Conservation (phyloP, 305 asterid genomes). For the Rubia balearica region DNA sequence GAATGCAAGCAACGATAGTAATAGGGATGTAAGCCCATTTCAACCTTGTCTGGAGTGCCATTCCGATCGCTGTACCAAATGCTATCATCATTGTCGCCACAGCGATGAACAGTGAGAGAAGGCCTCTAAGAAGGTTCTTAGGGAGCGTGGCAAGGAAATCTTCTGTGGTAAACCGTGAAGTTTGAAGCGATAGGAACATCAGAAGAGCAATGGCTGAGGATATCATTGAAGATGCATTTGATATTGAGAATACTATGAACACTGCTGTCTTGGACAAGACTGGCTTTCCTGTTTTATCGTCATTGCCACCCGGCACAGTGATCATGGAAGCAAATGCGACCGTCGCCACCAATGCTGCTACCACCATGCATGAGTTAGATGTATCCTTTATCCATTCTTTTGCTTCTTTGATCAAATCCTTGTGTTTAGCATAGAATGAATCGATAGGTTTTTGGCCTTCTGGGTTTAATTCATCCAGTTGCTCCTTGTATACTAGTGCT, state of each 20-base stretch:
- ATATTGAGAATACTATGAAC: not conserved
- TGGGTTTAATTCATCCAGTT: conserved; percentile 2
- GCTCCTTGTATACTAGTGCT: conserved; percentile 1
- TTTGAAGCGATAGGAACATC: not conserved
- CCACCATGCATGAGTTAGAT: conserved; percentile 35
- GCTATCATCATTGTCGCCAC: not conserved
- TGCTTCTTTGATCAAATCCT: conserved; percentile 12
- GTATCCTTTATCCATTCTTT: conserved; percentile 29
- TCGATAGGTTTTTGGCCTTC: conserved; percentile 20
- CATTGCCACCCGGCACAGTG: not conserved
- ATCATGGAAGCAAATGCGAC: conserved; percentile 30
- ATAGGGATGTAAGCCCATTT: not conserved
- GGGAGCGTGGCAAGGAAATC: not conserved
- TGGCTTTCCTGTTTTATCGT: not conserved
- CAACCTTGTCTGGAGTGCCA: not conserved
- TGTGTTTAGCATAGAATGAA: conserved; percentile 26
- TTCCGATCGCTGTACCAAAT: not conserved
- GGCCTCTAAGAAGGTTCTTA: not conserved
- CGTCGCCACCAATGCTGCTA: conserved; percentile 28
- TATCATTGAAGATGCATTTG: not conserved
- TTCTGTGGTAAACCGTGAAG: not conserved
- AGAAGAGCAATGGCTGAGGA: not conserved
- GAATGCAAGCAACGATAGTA: not conserved
- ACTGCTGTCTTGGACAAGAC: not conserved
- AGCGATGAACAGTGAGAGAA: not conserved